A percentile compares a stretch with the other conserved stretches of the same genome.
Evolutionary conservation across 768 basidiomycete species (phyloP).

Genomic region (Chalciporus chontae): DNA sequence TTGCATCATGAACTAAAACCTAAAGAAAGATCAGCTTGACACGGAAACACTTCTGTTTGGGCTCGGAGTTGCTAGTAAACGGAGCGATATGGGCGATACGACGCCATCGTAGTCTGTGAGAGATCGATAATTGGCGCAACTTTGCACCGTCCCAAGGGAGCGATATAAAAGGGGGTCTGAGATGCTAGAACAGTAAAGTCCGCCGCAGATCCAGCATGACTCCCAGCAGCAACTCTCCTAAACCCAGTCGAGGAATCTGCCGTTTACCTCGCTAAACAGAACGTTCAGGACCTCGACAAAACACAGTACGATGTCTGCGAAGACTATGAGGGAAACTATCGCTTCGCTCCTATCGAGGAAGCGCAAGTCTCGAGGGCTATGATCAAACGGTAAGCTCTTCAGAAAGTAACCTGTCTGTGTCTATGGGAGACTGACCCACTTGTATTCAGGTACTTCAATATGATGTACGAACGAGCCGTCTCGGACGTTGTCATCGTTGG

Average conservation of each 20-base stretch:
- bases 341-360: slow-evolving; percentile 72
- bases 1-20: too few relatives aligned
- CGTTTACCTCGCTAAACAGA: slow-evolving; percentile 23
- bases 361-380: slow-evolving; percentile 74
- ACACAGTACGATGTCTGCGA: slow-evolving; percentile 22
- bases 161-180: slow-evolving; percentile 2
- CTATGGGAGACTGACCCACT: slow-evolving; percentile 3
- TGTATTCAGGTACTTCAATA: slow-evolving; percentile 60
- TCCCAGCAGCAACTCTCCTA: slow-evolving; percentile 34
- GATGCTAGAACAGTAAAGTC: background rate
- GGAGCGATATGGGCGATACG: too few relatives aligned
- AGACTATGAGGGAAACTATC: slow-evolving; percentile 58
- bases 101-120: too few relatives aligned
- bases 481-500: slow-evolving; percentile 79
- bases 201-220: slow-evolving; percentile 27
- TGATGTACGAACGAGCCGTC: slow-evolving; percentile 69
- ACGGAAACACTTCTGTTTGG: too few relatives aligned
- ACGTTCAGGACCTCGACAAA: slow-evolving; percentile 5
- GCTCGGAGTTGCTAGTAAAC: too few relatives aligned
- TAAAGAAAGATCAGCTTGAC: too few relatives aligned
- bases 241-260: slow-evolving; percentile 20
- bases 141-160: background rate
- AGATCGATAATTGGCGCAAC: too few relatives aligned
- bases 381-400: slow-evolving; percentile 55
- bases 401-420: background rate